These are phyloP conservation scores for Anthracocystis walkeri DNA, from an alignment of 1,284 basidiomycete genomes.

Conservation along the genomic window DNA sequence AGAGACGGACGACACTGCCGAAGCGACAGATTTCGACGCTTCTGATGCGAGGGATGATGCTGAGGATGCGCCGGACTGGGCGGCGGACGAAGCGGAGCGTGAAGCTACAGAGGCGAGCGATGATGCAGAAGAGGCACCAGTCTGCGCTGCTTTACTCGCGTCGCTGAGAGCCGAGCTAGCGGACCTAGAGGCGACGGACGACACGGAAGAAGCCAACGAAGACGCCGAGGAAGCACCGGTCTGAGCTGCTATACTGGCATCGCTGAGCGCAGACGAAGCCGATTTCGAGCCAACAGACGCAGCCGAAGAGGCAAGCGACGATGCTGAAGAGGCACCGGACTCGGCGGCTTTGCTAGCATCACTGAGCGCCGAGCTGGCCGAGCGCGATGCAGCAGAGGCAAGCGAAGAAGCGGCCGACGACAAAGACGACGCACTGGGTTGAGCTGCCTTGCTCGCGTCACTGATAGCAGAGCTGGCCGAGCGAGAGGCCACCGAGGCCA, in stretches of 20 bases:
- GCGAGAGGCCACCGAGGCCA: conserved; percentile 13
- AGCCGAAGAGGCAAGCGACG: conserved; percentile 10
- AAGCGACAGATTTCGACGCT: conserved; percentile 9
- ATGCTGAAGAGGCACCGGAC: background rate
- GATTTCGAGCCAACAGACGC: conserved; percentile 8
- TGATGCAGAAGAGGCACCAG: background rate
- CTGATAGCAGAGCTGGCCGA: conserved; percentile 7
- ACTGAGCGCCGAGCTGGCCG: conserved; percentile 5
- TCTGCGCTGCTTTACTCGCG: conserved; percentile 1
- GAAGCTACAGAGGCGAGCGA: background rate
- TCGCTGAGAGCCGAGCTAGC: conserved; percentile 2
- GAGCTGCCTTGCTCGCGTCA: conserved; percentile 1
- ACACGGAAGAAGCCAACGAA: conserved; percentile 13
- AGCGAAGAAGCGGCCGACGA: conserved; percentile 6
- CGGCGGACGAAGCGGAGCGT: conserved; percentile 7
- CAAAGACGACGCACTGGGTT: background rate
- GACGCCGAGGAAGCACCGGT: conserved; percentile 1
- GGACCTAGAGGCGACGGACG: conserved; percentile 11
- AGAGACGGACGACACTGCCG: conserved; percentile 2
- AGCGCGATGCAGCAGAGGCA: conserved; percentile 8
- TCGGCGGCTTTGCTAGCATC: background rate
- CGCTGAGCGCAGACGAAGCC: conserved; percentile 2
- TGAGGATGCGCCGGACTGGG: conserved; percentile 9
- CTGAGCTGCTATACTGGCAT: conserved; percentile 10
- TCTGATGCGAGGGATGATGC: conserved; percentile 17